A percentile compares a stretch with the other conserved stretches of the same genome.
Evolutionary conservation across 139 green algal genomes (phyloP).

Genomic region (Mesostigma viride): DNA sequence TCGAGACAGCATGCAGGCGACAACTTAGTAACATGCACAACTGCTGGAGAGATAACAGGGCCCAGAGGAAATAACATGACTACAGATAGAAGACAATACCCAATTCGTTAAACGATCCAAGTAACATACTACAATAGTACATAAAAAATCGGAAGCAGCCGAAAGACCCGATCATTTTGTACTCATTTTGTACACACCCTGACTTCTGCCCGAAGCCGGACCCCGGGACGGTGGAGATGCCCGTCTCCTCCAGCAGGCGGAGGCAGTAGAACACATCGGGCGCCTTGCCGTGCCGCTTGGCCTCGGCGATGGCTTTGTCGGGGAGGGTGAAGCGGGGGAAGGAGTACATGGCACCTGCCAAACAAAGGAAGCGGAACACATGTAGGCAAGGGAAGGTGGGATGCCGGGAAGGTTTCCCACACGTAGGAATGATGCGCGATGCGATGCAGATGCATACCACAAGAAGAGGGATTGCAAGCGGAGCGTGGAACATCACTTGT

Average conservation of each 20-base stretch:
- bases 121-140: conserved; percentile 23
- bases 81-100: neutral
- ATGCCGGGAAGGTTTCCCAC: too few species aligned
- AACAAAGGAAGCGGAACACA: neutral
- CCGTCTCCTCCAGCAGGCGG: conserved; percentile 68
- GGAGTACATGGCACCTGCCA: conserved; percentile 39
- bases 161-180: too few species aligned
- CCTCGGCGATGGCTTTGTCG: conserved; percentile 51
- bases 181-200: conserved; percentile 18
- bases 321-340: conserved; percentile 44
- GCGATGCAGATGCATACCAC: conserved; percentile 55
- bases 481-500: too few species aligned
- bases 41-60: neutral
- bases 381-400: too few species aligned
- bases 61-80: neutral
- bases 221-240: conserved; percentile 82
- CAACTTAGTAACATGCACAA: neutral
- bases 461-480: too few species aligned
- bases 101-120: conserved; percentile 33
- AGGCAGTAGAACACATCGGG: conserved; percentile 88
- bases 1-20: neutral
- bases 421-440: neutral
- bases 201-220: conserved; percentile 66
- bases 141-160: neutral
- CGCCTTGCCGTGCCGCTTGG: conserved; percentile 63